Evolutionary conservation across 2,329 filamentous ascomycete species (phyloP).

Genomic region (Phaeosphaeriaceae sp.): DNA sequence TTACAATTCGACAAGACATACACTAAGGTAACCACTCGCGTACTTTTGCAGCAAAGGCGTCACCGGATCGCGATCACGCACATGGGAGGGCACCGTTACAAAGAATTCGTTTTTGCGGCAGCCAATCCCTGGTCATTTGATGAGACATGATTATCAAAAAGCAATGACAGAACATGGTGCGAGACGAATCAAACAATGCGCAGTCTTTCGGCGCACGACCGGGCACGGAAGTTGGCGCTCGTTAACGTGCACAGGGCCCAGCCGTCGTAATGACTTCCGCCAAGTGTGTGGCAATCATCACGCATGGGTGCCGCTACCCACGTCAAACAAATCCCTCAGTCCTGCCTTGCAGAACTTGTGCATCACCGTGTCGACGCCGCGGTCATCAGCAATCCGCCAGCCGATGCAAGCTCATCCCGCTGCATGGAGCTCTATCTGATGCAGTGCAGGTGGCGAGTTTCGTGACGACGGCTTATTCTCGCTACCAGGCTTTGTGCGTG

Average conservation of each 20-base stretch:
- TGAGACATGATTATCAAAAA: conserved; percentile 28
- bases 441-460: conserved; percentile 11
- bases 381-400: conserved; percentile 6
- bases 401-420: conserved; percentile 10
- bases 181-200: conserved; percentile 21
- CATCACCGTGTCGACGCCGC: conserved; percentile 9
- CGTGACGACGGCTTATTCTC: conserved; percentile 9
- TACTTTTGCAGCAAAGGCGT: conserved; percentile 18
- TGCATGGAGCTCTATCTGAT: conserved; percentile 14
- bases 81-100: conserved; percentile 22
- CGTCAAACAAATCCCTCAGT: conserved; percentile 24
- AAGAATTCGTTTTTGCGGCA: conserved; percentile 28
- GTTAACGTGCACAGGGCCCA: conserved; percentile 16
- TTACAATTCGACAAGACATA: conserved; percentile 10
- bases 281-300: conserved; percentile 27
- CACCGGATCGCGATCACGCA: conserved; percentile 26
- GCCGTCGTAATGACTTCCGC: conserved; percentile 16
- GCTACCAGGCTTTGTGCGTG: conserved; percentile 7
- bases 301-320: conserved; percentile 15
- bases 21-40: conserved; percentile 11
- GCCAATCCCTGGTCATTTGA: conserved; percentile 30
- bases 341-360: conserved; percentile 14
- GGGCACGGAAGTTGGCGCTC: conserved; percentile 15
- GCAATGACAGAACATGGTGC: conserved; percentile 6
- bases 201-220: conserved; percentile 11